A percentile compares a stretch with the other conserved stretches of the same genome.
These are phyloP conservation scores for Oryza officinalis DNA, from an alignment of 176 grass and related monocot species.

Conservation along the genomic window DNA sequence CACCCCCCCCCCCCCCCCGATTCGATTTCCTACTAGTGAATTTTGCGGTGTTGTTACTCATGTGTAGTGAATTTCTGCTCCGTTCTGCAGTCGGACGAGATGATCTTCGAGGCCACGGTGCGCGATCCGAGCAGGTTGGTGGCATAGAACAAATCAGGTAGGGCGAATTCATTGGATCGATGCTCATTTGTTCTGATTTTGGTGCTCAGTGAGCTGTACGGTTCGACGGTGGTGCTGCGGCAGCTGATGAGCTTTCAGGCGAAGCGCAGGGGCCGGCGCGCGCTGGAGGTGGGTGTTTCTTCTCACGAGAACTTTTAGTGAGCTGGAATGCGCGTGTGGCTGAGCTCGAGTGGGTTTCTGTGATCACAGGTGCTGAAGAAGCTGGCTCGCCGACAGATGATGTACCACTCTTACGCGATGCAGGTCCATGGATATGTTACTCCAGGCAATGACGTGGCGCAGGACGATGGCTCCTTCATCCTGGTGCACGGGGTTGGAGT, in stretches of 20 bases:
- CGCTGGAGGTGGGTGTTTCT: constrained; percentile 65
- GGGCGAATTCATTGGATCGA: constrained; percentile 9
- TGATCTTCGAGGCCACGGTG: constrained; percentile 86
- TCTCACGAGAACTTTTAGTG: constrained; percentile 15
- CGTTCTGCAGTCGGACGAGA: constrained; percentile 73
- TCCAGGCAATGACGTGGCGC: constrained; percentile 31
- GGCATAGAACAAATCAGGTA: neutral
- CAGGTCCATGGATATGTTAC: constrained; percentile 89
- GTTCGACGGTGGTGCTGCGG: constrained; percentile 84
- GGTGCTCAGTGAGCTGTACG: constrained; percentile 60
- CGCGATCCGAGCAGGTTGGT: constrained; percentile 81
- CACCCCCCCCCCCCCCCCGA: neutral
- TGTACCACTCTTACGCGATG: constrained; percentile 94
- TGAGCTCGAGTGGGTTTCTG: constrained; percentile 14
- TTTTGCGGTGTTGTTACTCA: constrained; percentile 3
- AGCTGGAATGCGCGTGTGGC: neutral
- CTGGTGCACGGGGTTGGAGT: constrained; percentile 84
- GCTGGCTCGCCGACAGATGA: constrained; percentile 75
- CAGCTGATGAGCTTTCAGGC: constrained; percentile 75
- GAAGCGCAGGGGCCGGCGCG: constrained; percentile 84
- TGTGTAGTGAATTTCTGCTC: neutral
- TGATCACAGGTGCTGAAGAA: constrained; percentile 80
- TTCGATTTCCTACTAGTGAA: constrained; percentile 7
- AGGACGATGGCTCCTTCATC: constrained; percentile 57
- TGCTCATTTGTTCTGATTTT: constrained; percentile 27